These are phyloP conservation scores for Aspergillus ellipticus DNA, from an alignment of 495 filamentous ascomycete species.

Conservation along the genomic window DNA sequence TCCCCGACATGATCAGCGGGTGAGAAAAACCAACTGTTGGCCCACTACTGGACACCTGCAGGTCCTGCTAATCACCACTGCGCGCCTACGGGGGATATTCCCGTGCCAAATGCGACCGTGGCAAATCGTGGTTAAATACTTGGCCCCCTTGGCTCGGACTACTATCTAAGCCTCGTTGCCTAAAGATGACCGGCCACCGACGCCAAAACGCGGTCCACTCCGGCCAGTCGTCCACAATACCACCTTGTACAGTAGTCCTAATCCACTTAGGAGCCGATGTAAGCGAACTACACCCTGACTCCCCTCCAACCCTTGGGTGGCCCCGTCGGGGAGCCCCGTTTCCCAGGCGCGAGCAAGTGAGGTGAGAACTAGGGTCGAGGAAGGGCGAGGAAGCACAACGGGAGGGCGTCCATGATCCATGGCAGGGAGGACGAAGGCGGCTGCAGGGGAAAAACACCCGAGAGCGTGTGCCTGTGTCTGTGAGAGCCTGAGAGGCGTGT, in stretches of 20 bases:
- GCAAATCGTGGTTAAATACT: constrained; percentile 3
- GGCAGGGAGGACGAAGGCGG: neutral
- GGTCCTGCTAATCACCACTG: neutral
- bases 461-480: too few relatives aligned
- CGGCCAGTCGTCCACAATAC: too few relatives aligned
- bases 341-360: neutral
- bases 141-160: constrained; percentile 1
- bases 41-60: neutral
- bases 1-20: constrained; percentile 20
- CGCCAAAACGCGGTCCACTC: neutral
- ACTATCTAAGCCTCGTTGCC: constrained; percentile 2
- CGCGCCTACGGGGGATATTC: too few relatives aligned
- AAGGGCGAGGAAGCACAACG: neutral
- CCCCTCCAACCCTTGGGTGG: neutral
- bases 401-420: neutral
- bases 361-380: neutral
- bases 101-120: neutral
- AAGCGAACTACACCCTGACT: neutral
- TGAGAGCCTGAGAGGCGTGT: too few relatives aligned
- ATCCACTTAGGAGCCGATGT: neutral
- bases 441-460: neutral
- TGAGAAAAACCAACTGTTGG: neutral
- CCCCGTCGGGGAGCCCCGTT: constrained; percentile 1
- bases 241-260: neutral
- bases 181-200: neutral